Percentiles rank a stretch among this genome's conserved stretches.
These are phyloP conservation scores for Pseudocercospora crystallina DNA, from an alignment of 2,329 filamentous ascomycete species.

Conservation along the genomic window DNA sequence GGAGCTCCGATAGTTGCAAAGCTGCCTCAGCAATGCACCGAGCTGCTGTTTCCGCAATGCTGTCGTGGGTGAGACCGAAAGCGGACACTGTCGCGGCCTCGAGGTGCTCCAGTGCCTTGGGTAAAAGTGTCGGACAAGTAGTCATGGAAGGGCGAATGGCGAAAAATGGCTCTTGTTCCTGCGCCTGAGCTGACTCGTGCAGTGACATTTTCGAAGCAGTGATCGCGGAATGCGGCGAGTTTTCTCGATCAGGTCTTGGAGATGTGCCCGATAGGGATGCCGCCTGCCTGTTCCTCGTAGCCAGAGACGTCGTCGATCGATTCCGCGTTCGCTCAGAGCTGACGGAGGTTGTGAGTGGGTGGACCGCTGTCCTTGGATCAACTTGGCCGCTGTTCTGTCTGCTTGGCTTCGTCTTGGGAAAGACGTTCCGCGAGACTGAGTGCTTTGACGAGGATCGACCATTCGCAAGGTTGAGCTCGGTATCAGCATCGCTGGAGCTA, in stretches of 20 bases:
- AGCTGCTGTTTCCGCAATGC: slow-evolving; percentile 89
- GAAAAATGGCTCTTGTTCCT: slow-evolving; percentile 42
- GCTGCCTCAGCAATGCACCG: slow-evolving; percentile 85
- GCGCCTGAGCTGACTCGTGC: slow-evolving; percentile 8
- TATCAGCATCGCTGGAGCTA: slow-evolving; percentile 36
- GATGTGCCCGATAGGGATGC: slow-evolving; percentile 28
- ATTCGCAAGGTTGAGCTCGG: slow-evolving; percentile 35
- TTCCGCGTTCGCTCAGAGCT: slow-evolving; percentile 29
- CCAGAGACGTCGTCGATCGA: slow-evolving; percentile 27
- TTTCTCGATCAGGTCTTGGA: slow-evolving; percentile 30
- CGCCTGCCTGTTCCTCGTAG: slow-evolving; percentile 19
- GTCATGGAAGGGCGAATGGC: slow-evolving; percentile 55
- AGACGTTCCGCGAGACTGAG: slow-evolving; percentile 23
- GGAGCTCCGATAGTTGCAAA: slow-evolving; percentile 42
- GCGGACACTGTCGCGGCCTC: slow-evolving; percentile 89
- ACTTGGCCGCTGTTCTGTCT: slow-evolving; percentile 42
- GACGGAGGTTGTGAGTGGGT: slow-evolving; percentile 31
- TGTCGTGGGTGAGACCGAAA: slow-evolving; percentile 80
- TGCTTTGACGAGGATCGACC: slow-evolving; percentile 35
- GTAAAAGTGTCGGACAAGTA: slow-evolving; percentile 59
- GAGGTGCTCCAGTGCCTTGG: slow-evolving; percentile 85
- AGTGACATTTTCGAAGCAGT: slow-evolving; percentile 26
- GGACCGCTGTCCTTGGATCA: slow-evolving; percentile 28
- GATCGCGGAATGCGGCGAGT: slow-evolving; percentile 31
- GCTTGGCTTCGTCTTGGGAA: slow-evolving; percentile 35